phyloP scores from a whole-genome alignment of 2,329 filamentous ascomycete genomes.

The Graphilbum sp. region DNA sequence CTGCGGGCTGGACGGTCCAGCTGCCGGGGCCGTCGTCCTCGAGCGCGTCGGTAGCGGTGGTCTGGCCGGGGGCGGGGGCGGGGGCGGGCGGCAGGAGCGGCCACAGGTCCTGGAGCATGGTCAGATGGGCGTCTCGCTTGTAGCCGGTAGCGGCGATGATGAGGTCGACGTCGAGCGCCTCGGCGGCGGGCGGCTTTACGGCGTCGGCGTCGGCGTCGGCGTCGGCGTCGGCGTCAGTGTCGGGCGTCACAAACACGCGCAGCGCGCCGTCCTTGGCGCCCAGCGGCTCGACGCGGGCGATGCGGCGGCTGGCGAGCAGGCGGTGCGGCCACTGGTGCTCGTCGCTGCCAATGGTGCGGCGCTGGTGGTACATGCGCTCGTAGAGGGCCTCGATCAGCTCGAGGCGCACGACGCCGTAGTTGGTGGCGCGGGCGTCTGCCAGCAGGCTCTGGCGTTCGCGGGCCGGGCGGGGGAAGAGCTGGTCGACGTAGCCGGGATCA shows the following conservation, averaged over 20 bases:
- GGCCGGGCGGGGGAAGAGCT: slow-evolving; percentile 51
- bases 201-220: slow-evolving; percentile 10
- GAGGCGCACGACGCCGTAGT: slow-evolving; percentile 90
- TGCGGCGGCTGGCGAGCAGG: slow-evolving; percentile 53
- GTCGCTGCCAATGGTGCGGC: slow-evolving; percentile 49
- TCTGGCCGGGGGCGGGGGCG: slow-evolving; percentile 8
- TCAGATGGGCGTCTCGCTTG: slow-evolving; percentile 57
- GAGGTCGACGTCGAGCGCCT: slow-evolving; percentile 62
- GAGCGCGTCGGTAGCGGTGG: slow-evolving; percentile 1
- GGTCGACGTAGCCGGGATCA: slow-evolving; percentile 71
- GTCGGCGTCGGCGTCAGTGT: slow-evolving; percentile 15
- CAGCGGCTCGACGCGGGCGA: slow-evolving; percentile 38
- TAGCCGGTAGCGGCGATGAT: slow-evolving; percentile 85
- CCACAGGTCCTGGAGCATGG: slow-evolving; percentile 53
- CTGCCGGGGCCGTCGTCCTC: slow-evolving; percentile 5
- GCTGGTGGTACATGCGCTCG: slow-evolving; percentile 74
- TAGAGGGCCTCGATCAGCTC: slow-evolving; percentile 81
- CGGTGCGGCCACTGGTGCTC: slow-evolving; percentile 66
- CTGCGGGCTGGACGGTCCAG: slow-evolving; percentile 9
- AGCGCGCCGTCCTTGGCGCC: slow-evolving; percentile 29
- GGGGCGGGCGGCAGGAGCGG: slow-evolving; percentile 42
- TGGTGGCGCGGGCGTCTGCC: slow-evolving; percentile 62
- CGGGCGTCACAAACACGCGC: slow-evolving; percentile 37
- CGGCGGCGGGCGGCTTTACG: slow-evolving; percentile 11
- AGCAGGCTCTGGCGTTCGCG: slow-evolving; percentile 44